Percentiles rank a stretch among this genome's conserved stretches.
These are phyloP conservation scores for Bipolaris zeicola DNA, from an alignment of 2,329 filamentous ascomycete species.

Conservation along the genomic window DNA sequence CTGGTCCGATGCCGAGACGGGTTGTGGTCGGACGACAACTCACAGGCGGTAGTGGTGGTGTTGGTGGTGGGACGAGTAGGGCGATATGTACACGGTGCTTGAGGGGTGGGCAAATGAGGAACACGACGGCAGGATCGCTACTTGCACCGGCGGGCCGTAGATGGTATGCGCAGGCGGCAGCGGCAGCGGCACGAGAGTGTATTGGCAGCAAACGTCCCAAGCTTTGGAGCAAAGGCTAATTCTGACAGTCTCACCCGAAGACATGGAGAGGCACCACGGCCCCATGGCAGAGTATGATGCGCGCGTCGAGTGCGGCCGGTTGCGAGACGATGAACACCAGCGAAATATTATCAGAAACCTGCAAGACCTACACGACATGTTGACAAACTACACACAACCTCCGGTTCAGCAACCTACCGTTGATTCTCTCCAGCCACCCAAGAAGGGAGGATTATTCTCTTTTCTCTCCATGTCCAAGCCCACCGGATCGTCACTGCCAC, in stretches of 20 bases:
- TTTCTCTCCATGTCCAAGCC: slow-evolving; percentile 62
- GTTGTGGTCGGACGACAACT: slow-evolving; percentile 6
- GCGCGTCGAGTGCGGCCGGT: slow-evolving; percentile 72
- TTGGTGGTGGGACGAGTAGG: slow-evolving; percentile 12
- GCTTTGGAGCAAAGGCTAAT: slow-evolving; percentile 14
- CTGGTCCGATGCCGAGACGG: slow-evolving; percentile 24
- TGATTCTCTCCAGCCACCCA: slow-evolving; percentile 66
- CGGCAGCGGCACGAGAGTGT: slow-evolving; percentile 30
- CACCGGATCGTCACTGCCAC: slow-evolving; percentile 47
- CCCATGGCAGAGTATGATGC: slow-evolving; percentile 88
- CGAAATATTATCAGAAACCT: slow-evolving; percentile 87
- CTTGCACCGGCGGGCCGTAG: slow-evolving; percentile 21
- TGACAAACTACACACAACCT: slow-evolving; percentile 74
- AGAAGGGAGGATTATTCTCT: slow-evolving; percentile 62
- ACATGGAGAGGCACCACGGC: slow-evolving; percentile 53
- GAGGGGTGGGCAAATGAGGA: slow-evolving; percentile 18
- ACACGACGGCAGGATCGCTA: slow-evolving; percentile 8
- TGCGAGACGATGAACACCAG: slow-evolving; percentile 91
- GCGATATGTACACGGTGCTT: slow-evolving; percentile 39
- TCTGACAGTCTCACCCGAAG: slow-evolving; percentile 17
- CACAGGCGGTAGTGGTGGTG: neutral
- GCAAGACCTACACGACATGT: slow-evolving; percentile 85
- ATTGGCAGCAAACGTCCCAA: slow-evolving; percentile 5
- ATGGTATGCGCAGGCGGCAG: slow-evolving; percentile 34
- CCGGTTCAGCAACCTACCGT: slow-evolving; percentile 77